A percentile compares a stretch with the other conserved stretches of the same genome.
phyloP scores from a whole-genome alignment of 1,284 basidiomycete species.

The Marasmius tenuissimus region DNA sequence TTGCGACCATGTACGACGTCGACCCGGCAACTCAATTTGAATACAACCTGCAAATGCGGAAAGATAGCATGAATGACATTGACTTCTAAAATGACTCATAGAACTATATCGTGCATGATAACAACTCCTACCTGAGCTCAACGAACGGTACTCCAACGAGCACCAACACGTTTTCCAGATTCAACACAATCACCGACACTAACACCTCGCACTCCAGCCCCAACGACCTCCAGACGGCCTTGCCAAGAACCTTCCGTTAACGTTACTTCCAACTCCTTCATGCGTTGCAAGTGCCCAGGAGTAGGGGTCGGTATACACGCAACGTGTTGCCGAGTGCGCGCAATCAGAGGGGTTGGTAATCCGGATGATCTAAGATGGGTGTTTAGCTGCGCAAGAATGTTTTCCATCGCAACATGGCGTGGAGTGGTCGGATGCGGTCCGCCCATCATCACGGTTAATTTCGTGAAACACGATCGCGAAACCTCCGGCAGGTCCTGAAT shows the following conservation, averaged over 20 bases:
- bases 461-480: conserved; percentile 42
- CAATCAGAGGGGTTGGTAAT: conserved; percentile 61
- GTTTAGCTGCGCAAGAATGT: conserved; percentile 28
- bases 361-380: conserved; percentile 27
- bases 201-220: conserved; percentile 87
- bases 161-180: conserved; percentile 61
- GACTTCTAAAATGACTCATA: too few species aligned
- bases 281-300: conserved; percentile 73
- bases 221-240: conserved; percentile 71
- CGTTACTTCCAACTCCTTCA: conserved; percentile 57
- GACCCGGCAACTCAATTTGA: too few species aligned
- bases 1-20: too few species aligned
- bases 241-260: conserved; percentile 49
- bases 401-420: conserved; percentile 1
- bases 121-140: too few species aligned
- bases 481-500: conserved; percentile 56
- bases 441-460: conserved; percentile 91
- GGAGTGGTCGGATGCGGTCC: conserved; percentile 61
- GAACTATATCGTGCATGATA: too few species aligned
- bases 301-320: conserved; percentile 84
- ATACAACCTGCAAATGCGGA: too few species aligned
- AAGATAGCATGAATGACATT: too few species aligned
- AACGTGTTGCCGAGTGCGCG: conserved; percentile 55
- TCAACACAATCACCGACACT: conserved; percentile 90
- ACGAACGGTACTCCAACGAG: conserved; percentile 25